Conservation (phyloP, 495 filamentous ascomycete species). For the Lasiosphaeriaceae sp. region DNA sequence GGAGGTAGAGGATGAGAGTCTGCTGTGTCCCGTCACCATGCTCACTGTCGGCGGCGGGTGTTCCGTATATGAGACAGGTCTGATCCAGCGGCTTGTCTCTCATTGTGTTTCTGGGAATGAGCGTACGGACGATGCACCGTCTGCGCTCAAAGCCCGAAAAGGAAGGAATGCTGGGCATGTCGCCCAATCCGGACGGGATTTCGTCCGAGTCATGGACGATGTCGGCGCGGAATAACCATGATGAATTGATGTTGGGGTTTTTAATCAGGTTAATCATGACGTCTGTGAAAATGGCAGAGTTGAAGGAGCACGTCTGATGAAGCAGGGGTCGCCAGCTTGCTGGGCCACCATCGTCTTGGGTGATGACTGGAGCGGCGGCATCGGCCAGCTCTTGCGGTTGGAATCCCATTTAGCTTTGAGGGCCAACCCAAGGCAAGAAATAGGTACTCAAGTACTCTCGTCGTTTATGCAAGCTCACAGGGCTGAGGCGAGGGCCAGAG, state of each 20-base stretch:
- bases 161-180: constrained; percentile 5
- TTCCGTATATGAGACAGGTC: constrained; percentile 68
- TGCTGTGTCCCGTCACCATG: constrained; percentile 18
- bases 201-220: constrained; percentile 54
- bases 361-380: constrained; percentile 22
- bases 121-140: constrained; percentile 59
- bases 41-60: constrained; percentile 10
- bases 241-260: constrained; percentile 85
- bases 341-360: constrained; percentile 17
- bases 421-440: not conserved
- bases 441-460: not conserved
- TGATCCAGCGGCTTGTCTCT: constrained; percentile 72
- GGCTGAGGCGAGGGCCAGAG: too few species aligned
- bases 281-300: constrained; percentile 53
- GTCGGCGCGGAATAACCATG: constrained; percentile 81
- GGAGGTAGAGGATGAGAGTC: constrained; percentile 71
- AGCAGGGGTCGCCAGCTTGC: constrained; percentile 48
- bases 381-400: constrained; percentile 32
- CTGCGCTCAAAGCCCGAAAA: constrained; percentile 25
- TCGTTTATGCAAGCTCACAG: too few species aligned
- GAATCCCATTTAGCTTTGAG: constrained; percentile 18
- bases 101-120: constrained; percentile 77
- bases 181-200: constrained; percentile 14
- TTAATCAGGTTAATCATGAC: constrained; percentile 70
- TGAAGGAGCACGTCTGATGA: constrained; percentile 53